Conservation (phyloP, 352 stramenopile genomes). For the Globisporangium viniferum region DNA sequence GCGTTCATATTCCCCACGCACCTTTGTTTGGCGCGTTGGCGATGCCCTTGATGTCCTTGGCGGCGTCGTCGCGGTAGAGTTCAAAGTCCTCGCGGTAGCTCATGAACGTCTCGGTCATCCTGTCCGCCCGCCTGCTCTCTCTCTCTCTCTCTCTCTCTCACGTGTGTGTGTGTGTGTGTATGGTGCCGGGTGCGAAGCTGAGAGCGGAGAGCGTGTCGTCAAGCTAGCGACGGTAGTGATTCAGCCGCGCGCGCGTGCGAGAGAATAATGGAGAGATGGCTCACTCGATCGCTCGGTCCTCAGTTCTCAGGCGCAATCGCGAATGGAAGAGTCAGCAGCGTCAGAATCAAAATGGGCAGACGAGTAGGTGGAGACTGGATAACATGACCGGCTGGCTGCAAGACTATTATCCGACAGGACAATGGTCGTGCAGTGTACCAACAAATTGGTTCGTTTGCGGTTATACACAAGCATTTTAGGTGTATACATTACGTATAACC, state of each 20-base stretch:
- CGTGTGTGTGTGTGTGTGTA: not conserved
- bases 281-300: not conserved
- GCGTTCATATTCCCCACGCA: not conserved
- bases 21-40: slow-evolving; percentile 34
- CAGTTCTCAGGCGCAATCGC: not conserved
- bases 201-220: not conserved
- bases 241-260: not conserved
- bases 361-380: too few relatives aligned
- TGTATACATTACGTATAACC: too few relatives aligned
- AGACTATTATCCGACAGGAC: too few relatives aligned
- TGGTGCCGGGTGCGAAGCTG: not conserved
- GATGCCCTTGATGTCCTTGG: slow-evolving; percentile 65
- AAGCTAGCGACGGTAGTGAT: not conserved
- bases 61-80: slow-evolving; percentile 75
- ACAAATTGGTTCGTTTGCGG: too few relatives aligned
- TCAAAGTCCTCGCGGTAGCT: slow-evolving; percentile 85
- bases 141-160: not conserved
- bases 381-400: too few relatives aligned
- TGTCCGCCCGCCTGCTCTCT: not conserved
- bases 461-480: too few relatives aligned
- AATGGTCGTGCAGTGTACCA: too few relatives aligned
- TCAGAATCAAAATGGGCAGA: not conserved
- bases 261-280: not conserved
- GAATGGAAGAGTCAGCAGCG: not conserved
- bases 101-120: slow-evolving; percentile 77